Base-by-base conservation (phyloP, 2,329 filamentous ascomycete genomes). In the Epichloe amarillans region DNA sequence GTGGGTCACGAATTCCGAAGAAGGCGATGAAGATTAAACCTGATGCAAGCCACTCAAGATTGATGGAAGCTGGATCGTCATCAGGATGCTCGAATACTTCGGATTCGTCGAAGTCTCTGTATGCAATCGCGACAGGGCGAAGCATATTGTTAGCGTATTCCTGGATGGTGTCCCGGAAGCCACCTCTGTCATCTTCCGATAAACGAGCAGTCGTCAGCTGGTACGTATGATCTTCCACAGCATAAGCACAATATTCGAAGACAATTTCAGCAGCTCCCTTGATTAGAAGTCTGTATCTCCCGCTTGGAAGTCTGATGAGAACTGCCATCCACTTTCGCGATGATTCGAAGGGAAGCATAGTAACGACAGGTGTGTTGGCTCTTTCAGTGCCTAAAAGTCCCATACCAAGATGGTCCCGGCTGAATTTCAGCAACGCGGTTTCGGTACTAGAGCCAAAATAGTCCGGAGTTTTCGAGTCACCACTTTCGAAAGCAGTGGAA, bases 81-180 rank as follows among this genome's bases (percentile, higher is more conserved):
- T 61, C 60, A 4, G 61, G 58, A 35, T 75, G 61, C 10, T 79
- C 83, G 49, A 83, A 75, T 21, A 73, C 75, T 26, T 86, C 85
- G 76, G 82, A 86, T 52, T 70, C 72, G 30, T 81, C 75, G 53
- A 86, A 88, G 56, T 93, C 87, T 44, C 79, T 76, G 65, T 86
- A 89, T 4, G 86, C 74, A 55, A 90, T 73, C 17, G 79, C 85
- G 50, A 91, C 88, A 0, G 85, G 88, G 46, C 86, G 80, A 12
- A 91, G 75, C 51, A 84, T 85, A 8, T 80, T 76, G 6, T 75
- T 76, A 2, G 85, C 84, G 59, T 87, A 88, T 12, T 61, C 60
- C 10, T 64, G 57, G 8, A 69, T 69, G 1, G 63, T 65, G 15
- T 56, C 58, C n/a, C 62, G 57, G 17, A 69, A 59, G 40, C 60